Evolutionary conservation across 176 grass and related monocot genomes (phyloP).

Genomic region (Typha latifolia): DNA sequence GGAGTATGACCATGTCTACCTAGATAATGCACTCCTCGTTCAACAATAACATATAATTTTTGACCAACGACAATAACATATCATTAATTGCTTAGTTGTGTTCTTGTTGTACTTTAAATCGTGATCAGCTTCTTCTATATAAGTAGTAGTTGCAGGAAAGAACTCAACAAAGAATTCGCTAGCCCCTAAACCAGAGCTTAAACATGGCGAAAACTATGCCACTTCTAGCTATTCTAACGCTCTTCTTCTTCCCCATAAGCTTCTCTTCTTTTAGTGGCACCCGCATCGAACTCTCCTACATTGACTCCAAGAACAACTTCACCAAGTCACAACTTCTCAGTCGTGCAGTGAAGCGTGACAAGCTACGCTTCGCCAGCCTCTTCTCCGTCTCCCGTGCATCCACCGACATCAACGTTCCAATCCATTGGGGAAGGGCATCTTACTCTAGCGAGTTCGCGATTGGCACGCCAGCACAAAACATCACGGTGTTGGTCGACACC

Average conservation of each 20-base stretch:
- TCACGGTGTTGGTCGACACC: conserved; percentile 45
- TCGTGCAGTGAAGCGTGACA: neutral
- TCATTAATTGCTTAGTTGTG: too few relatives aligned
- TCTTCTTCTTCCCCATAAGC: neutral
- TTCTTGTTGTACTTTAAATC: too few relatives aligned
- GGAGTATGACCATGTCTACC: too few relatives aligned
- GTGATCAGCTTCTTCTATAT: too few relatives aligned
- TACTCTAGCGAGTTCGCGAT: conserved; percentile 37
- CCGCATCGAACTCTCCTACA: conserved; percentile 6
- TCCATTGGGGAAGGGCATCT: neutral
- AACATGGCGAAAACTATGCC: too few relatives aligned
- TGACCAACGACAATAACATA: too few relatives aligned
- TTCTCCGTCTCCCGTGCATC: neutral
- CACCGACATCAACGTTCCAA: neutral
- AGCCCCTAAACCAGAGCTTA: too few relatives aligned
- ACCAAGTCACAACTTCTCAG: neutral
- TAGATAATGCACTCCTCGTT: too few relatives aligned
- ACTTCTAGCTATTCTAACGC: neutral
- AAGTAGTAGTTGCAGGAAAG: too few relatives aligned
- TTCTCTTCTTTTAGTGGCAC: neutral
- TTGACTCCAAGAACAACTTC: conserved; percentile 9
- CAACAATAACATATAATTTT: too few relatives aligned
- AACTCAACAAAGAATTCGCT: too few relatives aligned
- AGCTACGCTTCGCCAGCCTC: neutral
- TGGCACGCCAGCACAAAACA: conserved; percentile 30